Percentiles rank a stretch among this genome's conserved stretches.
These are phyloP conservation scores for Cercophora sp. DNA, from an alignment of 495 filamentous ascomycete genomes.

Conservation along the genomic window DNA sequence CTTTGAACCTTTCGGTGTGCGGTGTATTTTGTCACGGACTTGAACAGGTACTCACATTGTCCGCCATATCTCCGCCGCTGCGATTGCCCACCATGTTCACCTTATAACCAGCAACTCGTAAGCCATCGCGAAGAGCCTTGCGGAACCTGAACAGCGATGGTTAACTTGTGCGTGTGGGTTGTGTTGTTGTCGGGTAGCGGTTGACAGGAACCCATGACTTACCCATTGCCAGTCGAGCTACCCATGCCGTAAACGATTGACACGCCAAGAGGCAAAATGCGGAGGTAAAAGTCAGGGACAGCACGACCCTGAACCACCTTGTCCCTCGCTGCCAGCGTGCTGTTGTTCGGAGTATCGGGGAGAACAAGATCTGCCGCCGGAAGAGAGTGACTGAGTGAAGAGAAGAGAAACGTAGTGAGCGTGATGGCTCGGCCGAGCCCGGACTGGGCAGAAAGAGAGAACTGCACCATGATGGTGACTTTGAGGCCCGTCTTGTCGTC, in stretches of 20 bases:
- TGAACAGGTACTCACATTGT: not conserved
- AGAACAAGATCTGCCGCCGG: not conserved
- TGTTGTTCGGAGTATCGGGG: not conserved
- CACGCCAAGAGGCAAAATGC: constrained; percentile 48
- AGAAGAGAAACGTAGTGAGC: not conserved
- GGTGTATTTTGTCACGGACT: no score
- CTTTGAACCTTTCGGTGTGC: no score
- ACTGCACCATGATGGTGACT: no score
- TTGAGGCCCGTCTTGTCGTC: no score
- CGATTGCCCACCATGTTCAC: not conserved
- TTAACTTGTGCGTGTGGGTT: no score
- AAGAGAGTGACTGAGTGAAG: not conserved
- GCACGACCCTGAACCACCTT: not conserved
- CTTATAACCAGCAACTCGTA: not conserved
- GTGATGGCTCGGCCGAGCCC: not conserved
- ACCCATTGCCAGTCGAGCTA: constrained; percentile 40
- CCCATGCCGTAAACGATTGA: constrained; percentile 46
- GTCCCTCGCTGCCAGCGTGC: not conserved
- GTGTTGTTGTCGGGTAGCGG: constrained; percentile 22
- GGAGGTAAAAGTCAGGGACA: constrained; percentile 21
- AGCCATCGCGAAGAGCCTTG: not conserved
- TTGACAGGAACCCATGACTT: constrained; percentile 21
- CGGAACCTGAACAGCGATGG: no score
- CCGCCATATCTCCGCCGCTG: not conserved
- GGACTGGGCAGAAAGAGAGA: not conserved